phyloP scores from a whole-genome alignment of 371 early-diverging fungal genomes.

The Fennellomyces sp. region DNA sequence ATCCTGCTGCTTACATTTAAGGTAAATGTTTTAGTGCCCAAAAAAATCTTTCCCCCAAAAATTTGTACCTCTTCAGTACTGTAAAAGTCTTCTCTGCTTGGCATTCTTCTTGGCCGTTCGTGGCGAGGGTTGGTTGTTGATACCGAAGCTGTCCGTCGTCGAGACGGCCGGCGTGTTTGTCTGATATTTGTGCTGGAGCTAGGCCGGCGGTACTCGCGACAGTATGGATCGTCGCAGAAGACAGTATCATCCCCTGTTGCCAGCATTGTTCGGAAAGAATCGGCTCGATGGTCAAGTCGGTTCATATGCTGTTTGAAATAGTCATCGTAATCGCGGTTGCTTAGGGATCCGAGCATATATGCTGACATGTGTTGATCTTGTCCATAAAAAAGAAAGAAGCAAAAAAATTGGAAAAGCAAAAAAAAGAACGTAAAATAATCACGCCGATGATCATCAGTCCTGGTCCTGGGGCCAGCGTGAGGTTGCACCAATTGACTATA shows the following conservation, averaged over 20 bases:
- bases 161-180: background rate
- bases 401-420: background rate
- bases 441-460: background rate
- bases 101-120: too few relatives aligned
- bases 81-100: background rate
- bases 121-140: too few relatives aligned
- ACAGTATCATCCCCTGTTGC: background rate
- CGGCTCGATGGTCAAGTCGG: conserved; percentile 15
- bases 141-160: too few relatives aligned
- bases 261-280: conserved; percentile 6
- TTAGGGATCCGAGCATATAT: conserved; percentile 7
- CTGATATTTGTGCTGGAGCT: background rate
- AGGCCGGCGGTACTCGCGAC: background rate
- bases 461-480: conserved; percentile 8
- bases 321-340: conserved; percentile 12
- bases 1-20: background rate
- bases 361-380: conserved; percentile 7
- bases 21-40: conserved; percentile 2
- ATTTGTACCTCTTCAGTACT: too few relatives aligned
- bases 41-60: too few relatives aligned
- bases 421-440: background rate
- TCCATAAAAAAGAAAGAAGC: conserved; percentile 2
- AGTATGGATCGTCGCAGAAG: background rate
- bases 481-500: background rate
- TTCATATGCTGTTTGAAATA: conserved; percentile 10